A percentile compares a stretch with the other conserved stretches of the same genome.
These are phyloP conservation scores for Penicillium decumbens DNA, from an alignment of 2,329 filamentous ascomycete genomes.

Conservation along the genomic window DNA sequence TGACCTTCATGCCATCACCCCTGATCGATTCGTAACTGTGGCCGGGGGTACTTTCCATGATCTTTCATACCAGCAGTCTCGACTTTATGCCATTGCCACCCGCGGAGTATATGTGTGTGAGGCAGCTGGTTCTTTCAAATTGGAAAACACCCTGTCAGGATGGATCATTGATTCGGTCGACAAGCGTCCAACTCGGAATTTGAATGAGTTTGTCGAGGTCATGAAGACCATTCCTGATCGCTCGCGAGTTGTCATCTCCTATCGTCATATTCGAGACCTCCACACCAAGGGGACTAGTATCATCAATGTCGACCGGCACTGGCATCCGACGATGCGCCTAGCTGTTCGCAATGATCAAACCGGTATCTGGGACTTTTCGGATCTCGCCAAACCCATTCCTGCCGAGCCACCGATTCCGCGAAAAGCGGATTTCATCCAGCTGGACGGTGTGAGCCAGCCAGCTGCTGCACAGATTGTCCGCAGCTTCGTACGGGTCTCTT, in stretches of 20 bases:
- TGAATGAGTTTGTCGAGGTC: slow-evolving; percentile 84
- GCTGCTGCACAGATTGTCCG: slow-evolving; percentile 89
- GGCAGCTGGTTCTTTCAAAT: slow-evolving; percentile 87
- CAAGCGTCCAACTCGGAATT: slow-evolving; percentile 81
- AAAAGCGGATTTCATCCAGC: slow-evolving; percentile 84
- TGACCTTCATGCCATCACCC: slow-evolving; percentile 89
- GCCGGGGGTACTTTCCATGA: slow-evolving; percentile 93
- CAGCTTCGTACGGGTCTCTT: slow-evolving; percentile 90
- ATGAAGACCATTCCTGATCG: slow-evolving; percentile 79
- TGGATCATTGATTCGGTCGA: slow-evolving; percentile 93
- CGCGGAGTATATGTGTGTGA: slow-evolving; percentile 94
- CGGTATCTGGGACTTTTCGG: slow-evolving; percentile 90
- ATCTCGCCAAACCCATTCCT: slow-evolving; percentile 75
- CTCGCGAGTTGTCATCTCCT: slow-evolving; percentile 84
- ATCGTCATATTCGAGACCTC: slow-evolving; percentile 90
- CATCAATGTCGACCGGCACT: slow-evolving; percentile 88
- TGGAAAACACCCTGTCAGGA: slow-evolving; percentile 83
- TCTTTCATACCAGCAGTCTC: slow-evolving; percentile 95
- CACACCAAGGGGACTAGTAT: slow-evolving; percentile 93
- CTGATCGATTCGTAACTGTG: slow-evolving; percentile 90
- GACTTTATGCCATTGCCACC: slow-evolving; percentile 85
- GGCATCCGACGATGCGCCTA: slow-evolving; percentile 90
- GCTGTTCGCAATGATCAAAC: slow-evolving; percentile 84
- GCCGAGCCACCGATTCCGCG: slow-evolving; percentile 66
- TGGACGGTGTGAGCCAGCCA: slow-evolving; percentile 81